These are phyloP conservation scores for Aspergillus terreus DNA, from an alignment of 2,329 filamentous ascomycete species.

Conservation along the genomic window DNA sequence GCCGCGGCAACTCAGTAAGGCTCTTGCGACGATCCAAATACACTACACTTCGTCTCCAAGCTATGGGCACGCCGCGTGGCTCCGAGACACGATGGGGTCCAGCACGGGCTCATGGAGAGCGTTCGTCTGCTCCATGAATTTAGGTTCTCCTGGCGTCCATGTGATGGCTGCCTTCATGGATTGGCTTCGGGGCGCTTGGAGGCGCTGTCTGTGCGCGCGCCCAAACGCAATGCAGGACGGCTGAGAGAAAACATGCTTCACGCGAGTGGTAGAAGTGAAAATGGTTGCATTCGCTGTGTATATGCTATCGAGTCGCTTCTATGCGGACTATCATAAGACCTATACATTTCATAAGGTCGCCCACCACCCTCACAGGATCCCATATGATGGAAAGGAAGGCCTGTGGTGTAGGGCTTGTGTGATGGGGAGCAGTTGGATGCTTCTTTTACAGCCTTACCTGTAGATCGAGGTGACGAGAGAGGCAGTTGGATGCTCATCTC, in stretches of 20 bases:
- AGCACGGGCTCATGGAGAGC: background rate
- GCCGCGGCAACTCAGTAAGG: background rate
- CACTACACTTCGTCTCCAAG: background rate
- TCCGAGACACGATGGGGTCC: background rate
- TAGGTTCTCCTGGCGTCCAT: background rate
- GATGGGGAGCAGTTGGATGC: slow-evolving; percentile 44
- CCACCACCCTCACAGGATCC: slow-evolving; percentile 17
- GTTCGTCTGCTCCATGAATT: background rate
- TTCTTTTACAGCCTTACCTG: slow-evolving; percentile 38
- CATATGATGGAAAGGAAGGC: slow-evolving; percentile 1
- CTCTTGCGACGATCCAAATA: background rate
- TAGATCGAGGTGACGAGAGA: slow-evolving; percentile 31
- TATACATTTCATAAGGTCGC: slow-evolving; percentile 9
- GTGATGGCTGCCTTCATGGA: background rate
- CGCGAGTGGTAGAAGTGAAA: background rate
- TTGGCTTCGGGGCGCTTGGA: background rate
- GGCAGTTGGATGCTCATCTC: slow-evolving; percentile 41
- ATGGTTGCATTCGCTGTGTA: slow-evolving; percentile 3
- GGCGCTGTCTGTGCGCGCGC: background rate
- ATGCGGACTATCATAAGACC: slow-evolving; percentile 1
- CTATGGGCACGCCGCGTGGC: background rate
- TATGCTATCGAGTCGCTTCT: slow-evolving; percentile 1
- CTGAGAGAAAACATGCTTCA: background rate
- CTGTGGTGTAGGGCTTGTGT: slow-evolving; percentile 22
- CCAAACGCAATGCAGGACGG: background rate